Percentiles rank a stretch among this genome's conserved stretches.
These are phyloP conservation scores for Eucalyptus tenuipes DNA, from an alignment of 345 rosid genomes.

Conservation along the genomic window DNA sequence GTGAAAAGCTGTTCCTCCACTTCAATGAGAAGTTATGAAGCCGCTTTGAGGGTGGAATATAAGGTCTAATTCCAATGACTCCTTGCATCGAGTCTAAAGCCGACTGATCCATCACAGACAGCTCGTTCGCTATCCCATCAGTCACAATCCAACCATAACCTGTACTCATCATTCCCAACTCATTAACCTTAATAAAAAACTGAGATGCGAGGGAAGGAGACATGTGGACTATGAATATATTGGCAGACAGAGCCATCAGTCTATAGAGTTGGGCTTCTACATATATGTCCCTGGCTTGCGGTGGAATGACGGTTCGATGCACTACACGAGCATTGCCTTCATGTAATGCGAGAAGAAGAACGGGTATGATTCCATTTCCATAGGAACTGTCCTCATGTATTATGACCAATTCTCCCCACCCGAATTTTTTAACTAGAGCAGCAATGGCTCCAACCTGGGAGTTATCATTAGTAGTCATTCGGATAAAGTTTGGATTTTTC, in stretches of 20 bases:
- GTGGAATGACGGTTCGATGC: not conserved
- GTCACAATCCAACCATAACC: not conserved
- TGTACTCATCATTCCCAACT: not conserved
- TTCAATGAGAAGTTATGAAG: not conserved
- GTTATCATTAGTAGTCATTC: not conserved
- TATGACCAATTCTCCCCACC: slow-evolving; percentile 8
- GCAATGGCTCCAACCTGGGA: not conserved
- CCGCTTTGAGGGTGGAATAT: not conserved
- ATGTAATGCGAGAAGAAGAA: not conserved
- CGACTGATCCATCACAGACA: not conserved
- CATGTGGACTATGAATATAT: not conserved
- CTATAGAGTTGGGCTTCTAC: not conserved
- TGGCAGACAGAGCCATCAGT: not conserved
- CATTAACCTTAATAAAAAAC: not conserved
- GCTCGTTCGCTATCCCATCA: not conserved
- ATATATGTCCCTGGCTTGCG: not conserved
- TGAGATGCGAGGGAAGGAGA: not conserved
- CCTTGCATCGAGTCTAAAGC: not conserved
- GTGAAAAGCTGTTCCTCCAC: not conserved
- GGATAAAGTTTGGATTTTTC: slow-evolving; percentile 1
- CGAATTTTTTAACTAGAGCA: not conserved
- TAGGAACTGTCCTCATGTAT: slow-evolving; percentile 5
- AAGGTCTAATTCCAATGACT: not conserved
- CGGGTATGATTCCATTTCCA: not conserved
- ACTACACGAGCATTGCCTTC: not conserved